Base-by-base conservation (phyloP, 441 rosid genomes). In the Eutrema salsugineum region DNA sequence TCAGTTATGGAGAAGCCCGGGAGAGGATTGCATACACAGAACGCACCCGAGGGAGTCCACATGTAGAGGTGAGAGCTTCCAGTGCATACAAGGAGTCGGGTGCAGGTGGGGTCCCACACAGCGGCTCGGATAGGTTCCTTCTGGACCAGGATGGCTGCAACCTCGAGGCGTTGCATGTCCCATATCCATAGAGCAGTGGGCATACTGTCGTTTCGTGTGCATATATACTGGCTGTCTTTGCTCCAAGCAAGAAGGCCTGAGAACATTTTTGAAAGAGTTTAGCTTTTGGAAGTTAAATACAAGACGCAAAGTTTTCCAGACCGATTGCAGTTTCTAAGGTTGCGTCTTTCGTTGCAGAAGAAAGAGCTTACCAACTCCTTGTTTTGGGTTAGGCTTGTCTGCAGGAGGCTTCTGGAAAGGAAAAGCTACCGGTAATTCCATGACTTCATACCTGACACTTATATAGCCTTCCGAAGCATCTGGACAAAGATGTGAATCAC, bases 361-460 rank as follows among this genome's bases (percentile, higher is more conserved):
- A 72, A 39, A 22, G 39, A 64, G 66, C 87, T 79, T 76, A 95
- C 99, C 99, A 7, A 93, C 83, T 86, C 99, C 99, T 83, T 95
- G 99, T 81, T 91, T 93, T 46, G 99, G 99, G 80, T 93, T 95
- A 32, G 99, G 99, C 78, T 89, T 95, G 82, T 95, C 98, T 5
- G 83, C 74, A 8, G 75, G 95, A 81, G 97, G 99, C 79, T 88
- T 95, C 80, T 91, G 99, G 79, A 85, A 88, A 77, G 97, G 94
- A 70, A 95, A 77, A 28, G 87, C 39, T 49, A 91, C 77, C 2
- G 99, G 98, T 44, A 87, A 75, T 70, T 95, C 99, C 73, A 70
- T 85, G 66, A 93, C 95, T 53, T 95, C 95, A 16, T 91, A 95
- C 66, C 91, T 84, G 10, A 93, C 97, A 66, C 86, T 80, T 73